These are phyloP conservation scores for Aspergillus hiratsukae DNA, from an alignment of 2,329 filamentous ascomycete genomes.

Conservation along the genomic window DNA sequence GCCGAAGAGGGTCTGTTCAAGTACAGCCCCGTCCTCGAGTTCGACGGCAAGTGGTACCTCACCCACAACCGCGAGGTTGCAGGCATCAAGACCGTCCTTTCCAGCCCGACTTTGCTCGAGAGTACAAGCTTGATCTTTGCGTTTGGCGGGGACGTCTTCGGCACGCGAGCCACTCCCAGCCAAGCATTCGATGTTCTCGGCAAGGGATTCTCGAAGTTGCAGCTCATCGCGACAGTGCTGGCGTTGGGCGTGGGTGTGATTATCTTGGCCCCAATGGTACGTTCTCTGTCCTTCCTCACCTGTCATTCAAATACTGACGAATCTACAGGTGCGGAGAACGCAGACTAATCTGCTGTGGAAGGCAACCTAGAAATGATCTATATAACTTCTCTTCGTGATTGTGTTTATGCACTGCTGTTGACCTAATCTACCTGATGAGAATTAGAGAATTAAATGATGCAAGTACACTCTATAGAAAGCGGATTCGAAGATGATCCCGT, in stretches of 20 bases:
- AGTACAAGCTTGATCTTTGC: constrained; percentile 88
- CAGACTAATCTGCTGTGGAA: constrained; percentile 43
- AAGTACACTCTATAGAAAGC: background rate
- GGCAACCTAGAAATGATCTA: background rate
- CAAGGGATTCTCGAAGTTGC: constrained; percentile 87
- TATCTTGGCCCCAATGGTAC: constrained; percentile 79
- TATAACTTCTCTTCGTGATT: constrained; percentile 1
- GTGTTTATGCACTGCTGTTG: constrained; percentile 2
- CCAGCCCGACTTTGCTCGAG: constrained; percentile 75
- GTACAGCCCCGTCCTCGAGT: constrained; percentile 73
- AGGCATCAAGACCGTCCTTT: constrained; percentile 68
- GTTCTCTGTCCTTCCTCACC: constrained; percentile 25
- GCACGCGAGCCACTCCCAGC: constrained; percentile 80
- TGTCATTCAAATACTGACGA: background rate
- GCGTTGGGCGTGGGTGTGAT: constrained; percentile 73
- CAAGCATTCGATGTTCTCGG: constrained; percentile 87
- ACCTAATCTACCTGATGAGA: background rate
- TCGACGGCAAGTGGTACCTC: constrained; percentile 75
- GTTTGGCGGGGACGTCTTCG: constrained; percentile 81
- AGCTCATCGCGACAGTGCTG: constrained; percentile 76
- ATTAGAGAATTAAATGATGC: background rate
- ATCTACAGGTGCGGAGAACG: constrained; percentile 44
- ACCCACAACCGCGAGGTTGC: constrained; percentile 79
- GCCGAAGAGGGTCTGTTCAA: constrained; percentile 74
- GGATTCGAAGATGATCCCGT: background rate